Percentiles rank a stretch among this genome's conserved stretches.
Evolutionary conservation across 768 basidiomycete species (phyloP).

Genomic region (Leccinum disarticulatum): DNA sequence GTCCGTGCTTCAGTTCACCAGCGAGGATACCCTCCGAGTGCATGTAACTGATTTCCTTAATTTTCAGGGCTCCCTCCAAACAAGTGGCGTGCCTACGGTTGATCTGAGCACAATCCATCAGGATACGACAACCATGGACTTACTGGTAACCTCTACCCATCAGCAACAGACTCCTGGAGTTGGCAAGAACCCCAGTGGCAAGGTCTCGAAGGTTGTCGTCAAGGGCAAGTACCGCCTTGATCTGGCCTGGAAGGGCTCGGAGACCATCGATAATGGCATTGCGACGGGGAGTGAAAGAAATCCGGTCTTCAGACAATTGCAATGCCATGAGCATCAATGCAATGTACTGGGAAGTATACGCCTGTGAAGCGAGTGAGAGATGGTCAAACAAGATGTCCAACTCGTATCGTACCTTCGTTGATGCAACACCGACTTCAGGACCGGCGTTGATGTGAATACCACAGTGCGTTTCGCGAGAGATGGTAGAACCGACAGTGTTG

Average conservation of each 20-base stretch:
- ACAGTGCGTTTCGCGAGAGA: conserved; percentile 97
- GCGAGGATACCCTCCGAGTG: conserved; percentile 78
- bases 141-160: conserved; percentile 99
- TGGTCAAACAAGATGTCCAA: neutral
- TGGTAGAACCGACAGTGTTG: conserved; percentile 97
- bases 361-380: conserved; percentile 42
- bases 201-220: conserved; percentile 79
- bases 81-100: conserved; percentile 81
- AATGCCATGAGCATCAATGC: conserved; percentile 98
- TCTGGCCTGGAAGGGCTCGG: conserved; percentile 85
- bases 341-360: conserved; percentile 98
- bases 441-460: conserved; percentile 99
- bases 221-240: conserved; percentile 80
- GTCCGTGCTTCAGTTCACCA: conserved; percentile 98
- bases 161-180: conserved; percentile 85
- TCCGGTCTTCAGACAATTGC: conserved; percentile 95
- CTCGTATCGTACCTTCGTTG: conserved; percentile 70
- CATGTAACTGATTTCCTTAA: conserved; percentile 96
- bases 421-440: conserved; percentile 98
- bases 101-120: conserved; percentile 1
- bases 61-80: conserved; percentile 97
- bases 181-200: conserved; percentile 70
- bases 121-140: conserved; percentile 25
- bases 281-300: conserved; percentile 87
- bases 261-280: conserved; percentile 93